These are phyloP conservation scores for Euptelea pleiosperma DNA, from an alignment of 164 flowering plant genomes.

Conservation along the genomic window DNA sequence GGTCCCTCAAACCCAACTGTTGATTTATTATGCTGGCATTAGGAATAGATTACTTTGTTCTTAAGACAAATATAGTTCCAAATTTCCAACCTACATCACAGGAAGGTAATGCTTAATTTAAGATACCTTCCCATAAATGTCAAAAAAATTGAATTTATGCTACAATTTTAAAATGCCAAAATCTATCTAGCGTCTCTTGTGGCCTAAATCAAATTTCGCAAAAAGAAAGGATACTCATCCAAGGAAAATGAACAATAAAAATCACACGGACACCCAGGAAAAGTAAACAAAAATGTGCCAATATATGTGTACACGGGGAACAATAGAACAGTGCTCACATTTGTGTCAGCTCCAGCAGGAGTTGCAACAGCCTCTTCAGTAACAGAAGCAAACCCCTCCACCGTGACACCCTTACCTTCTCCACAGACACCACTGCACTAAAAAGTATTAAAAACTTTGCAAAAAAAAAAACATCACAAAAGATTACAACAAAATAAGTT, in stretches of 20 bases:
- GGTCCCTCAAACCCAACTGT: too few relatives aligned
- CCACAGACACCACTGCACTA: slow-evolving; percentile 71
- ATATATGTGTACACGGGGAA: too few relatives aligned
- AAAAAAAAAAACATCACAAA: background rate
- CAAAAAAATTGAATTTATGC: too few relatives aligned
- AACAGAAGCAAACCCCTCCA: slow-evolving; percentile 56
- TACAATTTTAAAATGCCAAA: background rate
- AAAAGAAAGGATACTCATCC: background rate
- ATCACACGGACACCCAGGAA: background rate
- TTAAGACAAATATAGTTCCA: too few relatives aligned
- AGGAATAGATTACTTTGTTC: too few relatives aligned
- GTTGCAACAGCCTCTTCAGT: slow-evolving; percentile 60
- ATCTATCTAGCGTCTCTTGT: background rate
- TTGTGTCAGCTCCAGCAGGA: slow-evolving; percentile 60
- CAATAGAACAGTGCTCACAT: slow-evolving; percentile 31
- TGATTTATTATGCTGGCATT: too few relatives aligned
- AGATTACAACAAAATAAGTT: background rate
- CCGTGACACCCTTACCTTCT: slow-evolving; percentile 77
- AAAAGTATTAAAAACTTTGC: background rate
- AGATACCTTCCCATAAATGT: too few relatives aligned
- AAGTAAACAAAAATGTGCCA: background rate
- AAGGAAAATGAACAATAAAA: background rate
- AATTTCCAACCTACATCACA: too few relatives aligned
- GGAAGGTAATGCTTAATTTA: too few relatives aligned
- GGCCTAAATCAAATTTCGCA: background rate